Evolutionary conservation across 768 basidiomycete species (phyloP).

Genomic region (Mycena leptocephala): DNA sequence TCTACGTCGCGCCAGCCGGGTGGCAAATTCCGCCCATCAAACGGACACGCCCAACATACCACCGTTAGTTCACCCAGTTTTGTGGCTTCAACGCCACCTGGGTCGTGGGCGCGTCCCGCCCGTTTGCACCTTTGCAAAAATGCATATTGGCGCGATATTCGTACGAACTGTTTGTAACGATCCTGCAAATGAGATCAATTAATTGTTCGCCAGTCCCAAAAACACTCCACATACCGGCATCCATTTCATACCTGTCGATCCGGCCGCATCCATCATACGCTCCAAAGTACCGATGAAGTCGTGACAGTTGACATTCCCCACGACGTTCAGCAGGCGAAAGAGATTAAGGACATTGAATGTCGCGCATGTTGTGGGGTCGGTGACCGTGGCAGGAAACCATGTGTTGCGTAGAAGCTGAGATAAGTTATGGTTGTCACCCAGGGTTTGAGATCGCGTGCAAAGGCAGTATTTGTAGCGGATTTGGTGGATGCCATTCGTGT

Average conservation of each 20-base stretch:
- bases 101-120: constrained; percentile 19
- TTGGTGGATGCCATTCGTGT: constrained; percentile 14
- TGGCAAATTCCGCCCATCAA: constrained; percentile 34
- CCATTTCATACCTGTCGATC: background rate
- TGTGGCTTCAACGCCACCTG: constrained; percentile 5
- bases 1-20: constrained; percentile 21
- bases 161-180: constrained; percentile 4
- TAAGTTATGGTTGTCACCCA: background rate
- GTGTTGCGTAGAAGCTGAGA: background rate
- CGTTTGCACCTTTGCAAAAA: background rate
- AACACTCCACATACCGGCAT: constrained; percentile 11
- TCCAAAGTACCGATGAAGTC: constrained; percentile 9
- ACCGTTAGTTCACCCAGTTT: constrained; percentile 26
- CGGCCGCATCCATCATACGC: background rate
- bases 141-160: background rate
- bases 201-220: too few relatives aligned
- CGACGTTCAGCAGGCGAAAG: constrained; percentile 34
- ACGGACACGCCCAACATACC: constrained; percentile 40
- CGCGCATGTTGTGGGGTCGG: constrained; percentile 23
- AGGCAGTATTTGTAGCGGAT: constrained; percentile 21
- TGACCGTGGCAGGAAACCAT: constrained; percentile 25
- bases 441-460: background rate
- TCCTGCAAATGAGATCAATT: constrained; percentile 5
- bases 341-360: constrained; percentile 1
- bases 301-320: constrained; percentile 6